Evolutionary conservation across 129 eudicot genomes (phyloP).

Genomic region (Artemisia tridentata): DNA sequence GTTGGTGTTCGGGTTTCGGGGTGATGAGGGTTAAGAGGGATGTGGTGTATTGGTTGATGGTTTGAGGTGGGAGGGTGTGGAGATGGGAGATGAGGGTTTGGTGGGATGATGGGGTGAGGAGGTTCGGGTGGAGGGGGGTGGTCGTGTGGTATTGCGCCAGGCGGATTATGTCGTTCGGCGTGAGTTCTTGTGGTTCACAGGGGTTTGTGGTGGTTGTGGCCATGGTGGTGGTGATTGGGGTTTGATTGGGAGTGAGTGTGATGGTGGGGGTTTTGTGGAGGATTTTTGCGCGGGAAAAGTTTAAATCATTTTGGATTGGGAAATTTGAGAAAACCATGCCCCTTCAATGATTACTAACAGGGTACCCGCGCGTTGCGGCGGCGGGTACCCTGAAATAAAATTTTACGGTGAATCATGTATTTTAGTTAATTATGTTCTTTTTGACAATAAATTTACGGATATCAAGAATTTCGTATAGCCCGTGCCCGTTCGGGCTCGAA

Average conservation of each 20-base stretch:
- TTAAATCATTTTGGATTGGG: too few species aligned
- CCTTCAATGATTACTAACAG: too few species aligned
- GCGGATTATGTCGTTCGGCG: constrained; percentile 52
- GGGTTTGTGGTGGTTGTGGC: constrained; percentile 18
- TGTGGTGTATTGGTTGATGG: constrained; percentile 60
- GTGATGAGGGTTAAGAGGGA: constrained; percentile 54
- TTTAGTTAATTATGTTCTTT: too few species aligned
- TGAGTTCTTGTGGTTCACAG: constrained; percentile 24
- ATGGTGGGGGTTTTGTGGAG: constrained; percentile 25
- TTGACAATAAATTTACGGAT: too few species aligned
- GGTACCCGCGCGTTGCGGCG: too few species aligned
- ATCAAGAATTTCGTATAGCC: too few species aligned
- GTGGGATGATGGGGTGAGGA: constrained; percentile 53
- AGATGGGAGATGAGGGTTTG: constrained; percentile 64
- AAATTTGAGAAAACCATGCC: too few species aligned
- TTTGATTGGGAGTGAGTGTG: not conserved
- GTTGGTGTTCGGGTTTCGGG: constrained; percentile 32
- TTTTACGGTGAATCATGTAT: too few species aligned
- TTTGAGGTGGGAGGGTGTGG: constrained; percentile 48
- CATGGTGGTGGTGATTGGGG: constrained; percentile 27
- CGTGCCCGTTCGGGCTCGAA: too few species aligned
- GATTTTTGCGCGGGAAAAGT: constrained; percentile 37
- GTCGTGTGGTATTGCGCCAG: constrained; percentile 57
- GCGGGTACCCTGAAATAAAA: too few species aligned
- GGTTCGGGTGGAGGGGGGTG: constrained; percentile 50